Conservation (phyloP, 1,284 basidiomycete genomes). For the Wallemia mellicola region DNA sequence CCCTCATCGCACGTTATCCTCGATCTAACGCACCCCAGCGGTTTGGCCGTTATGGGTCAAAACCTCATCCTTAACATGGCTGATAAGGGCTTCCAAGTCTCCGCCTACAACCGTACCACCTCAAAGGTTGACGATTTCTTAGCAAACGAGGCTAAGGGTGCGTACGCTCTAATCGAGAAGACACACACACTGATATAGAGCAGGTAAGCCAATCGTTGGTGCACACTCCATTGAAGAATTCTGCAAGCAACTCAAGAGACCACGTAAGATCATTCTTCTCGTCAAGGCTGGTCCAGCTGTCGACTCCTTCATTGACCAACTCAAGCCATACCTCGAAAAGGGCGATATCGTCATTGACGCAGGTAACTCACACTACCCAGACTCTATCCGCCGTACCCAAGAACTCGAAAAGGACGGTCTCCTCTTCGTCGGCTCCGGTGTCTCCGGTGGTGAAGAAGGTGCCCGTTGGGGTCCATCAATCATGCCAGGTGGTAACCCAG, state of each 20-base stretch:
- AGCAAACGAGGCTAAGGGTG: constrained; percentile 88
- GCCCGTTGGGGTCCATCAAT: constrained; percentile 89
- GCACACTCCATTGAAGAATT: constrained; percentile 81
- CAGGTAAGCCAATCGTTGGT: constrained; percentile 79
- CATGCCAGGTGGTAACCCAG: constrained; percentile 90
- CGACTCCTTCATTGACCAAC: constrained; percentile 26
- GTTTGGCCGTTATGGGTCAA: constrained; percentile 89
- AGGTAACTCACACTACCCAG: constrained; percentile 74
- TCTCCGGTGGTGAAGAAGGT: constrained; percentile 98
- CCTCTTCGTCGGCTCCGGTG: constrained; percentile 92
- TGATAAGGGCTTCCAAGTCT: constrained; percentile 93
- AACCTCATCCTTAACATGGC: constrained; percentile 95
- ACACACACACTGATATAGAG: background rate
- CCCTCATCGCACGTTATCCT: too few species aligned
- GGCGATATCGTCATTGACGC: constrained; percentile 93
- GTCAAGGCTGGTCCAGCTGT: constrained; percentile 38
- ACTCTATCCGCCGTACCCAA: constrained; percentile 76
- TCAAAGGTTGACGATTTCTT: constrained; percentile 93
- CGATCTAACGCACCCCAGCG: constrained; percentile 26
- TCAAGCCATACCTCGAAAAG: constrained; percentile 27
- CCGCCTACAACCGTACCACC: constrained; percentile 88
- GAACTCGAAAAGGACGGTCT: constrained; percentile 83
- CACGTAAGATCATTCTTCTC: constrained; percentile 65
- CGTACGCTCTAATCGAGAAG: constrained; percentile 5
- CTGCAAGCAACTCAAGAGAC: constrained; percentile 24